Evolutionary conservation across 768 basidiomycete genomes (phyloP), one percentile per base, ranked within the genome.

Genomic region (Boletus subcaerulescens): DNA sequence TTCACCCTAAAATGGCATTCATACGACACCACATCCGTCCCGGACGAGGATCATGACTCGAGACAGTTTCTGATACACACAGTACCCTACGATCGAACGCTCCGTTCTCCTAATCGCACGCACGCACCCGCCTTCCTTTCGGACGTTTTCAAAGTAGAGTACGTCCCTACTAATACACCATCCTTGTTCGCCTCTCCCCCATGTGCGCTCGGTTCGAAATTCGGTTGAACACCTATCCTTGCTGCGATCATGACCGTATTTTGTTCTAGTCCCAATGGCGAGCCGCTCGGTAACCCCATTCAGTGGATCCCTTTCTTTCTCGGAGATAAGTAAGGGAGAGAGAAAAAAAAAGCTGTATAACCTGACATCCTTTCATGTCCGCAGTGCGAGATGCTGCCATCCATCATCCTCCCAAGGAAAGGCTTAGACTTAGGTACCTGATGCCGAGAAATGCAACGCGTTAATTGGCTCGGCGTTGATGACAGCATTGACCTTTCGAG

Each of bases 1-100:
- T 59, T 64, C 56, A 38, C 38, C 48, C 53, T 48, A 58, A 59
- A 62, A 68, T 50, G 64, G 64, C 68, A 58, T 52, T 53, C 55
- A 58, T 61, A 71, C 63, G 67, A 67, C 66, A 53, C 50, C 29
- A 55, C 29, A 55, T 56, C 26, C 61, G 44, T 45, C 59, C 39
- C 29, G 24, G 53, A 69, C 60, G 69, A 69, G 65, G 60, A 70
- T 71, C 60, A 70, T 51, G 70, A 72, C 47, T 56, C 47, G 39
- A 43, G 45, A 52, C 11, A 40, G 5, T 45, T 24, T 15, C 48
- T 29, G 29, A 29, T 29, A 53, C 58, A 60, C 46, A 60, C 46
- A 42, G 17, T 56, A 55, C 29, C 15, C 22, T 59, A 60, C 20
- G 38, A 55, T 59, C 53, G 54, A 60, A 61, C 54, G n/a, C 29